These are phyloP conservation scores for Diversispora epigaea DNA, from an alignment of 192 early-diverging fungal genomes.

Conservation along the genomic window DNA sequence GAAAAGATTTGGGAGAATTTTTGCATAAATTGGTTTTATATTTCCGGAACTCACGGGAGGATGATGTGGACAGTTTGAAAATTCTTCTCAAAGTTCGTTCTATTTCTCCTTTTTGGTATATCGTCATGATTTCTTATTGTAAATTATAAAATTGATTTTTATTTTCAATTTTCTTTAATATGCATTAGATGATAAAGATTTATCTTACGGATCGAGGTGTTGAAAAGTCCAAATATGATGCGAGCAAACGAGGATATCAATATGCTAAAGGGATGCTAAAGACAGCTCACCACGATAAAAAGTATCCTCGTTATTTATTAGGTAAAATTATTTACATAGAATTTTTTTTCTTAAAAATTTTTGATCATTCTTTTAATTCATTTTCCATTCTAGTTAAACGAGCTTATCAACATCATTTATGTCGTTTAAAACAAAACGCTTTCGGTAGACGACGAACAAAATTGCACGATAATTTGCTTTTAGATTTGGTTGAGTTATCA, in stretches of 20 bases:
- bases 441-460: constrained; percentile 45
- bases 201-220: constrained; percentile 58
- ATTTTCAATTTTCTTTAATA: background rate
- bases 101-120: too few species aligned
- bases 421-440: constrained; percentile 58
- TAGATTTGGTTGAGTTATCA: constrained; percentile 57
- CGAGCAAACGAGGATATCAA: constrained; percentile 52
- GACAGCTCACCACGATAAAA: constrained; percentile 47
- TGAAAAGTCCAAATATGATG: constrained; percentile 49
- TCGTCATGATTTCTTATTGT: too few species aligned
- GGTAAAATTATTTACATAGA: constrained; percentile 32
- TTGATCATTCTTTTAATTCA: background rate
- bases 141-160: background rate
- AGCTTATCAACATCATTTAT: constrained; percentile 52
- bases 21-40: constrained; percentile 53
- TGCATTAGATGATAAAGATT: constrained; percentile 39
- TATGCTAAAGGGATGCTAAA: constrained; percentile 51
- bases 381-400: constrained; percentile 40
- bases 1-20: constrained; percentile 52
- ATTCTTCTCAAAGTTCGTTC: constrained; percentile 58
- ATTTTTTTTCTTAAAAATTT: background rate
- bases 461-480: constrained; percentile 53
- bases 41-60: constrained; percentile 57
- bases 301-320: constrained; percentile 53
- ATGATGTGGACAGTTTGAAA: constrained; percentile 79